Percentiles rank a stretch among this genome's conserved stretches.
These are phyloP conservation scores for Urochloa ruziziensis DNA, from an alignment of 176 grass and related monocot genomes.

Conservation along the genomic window DNA sequence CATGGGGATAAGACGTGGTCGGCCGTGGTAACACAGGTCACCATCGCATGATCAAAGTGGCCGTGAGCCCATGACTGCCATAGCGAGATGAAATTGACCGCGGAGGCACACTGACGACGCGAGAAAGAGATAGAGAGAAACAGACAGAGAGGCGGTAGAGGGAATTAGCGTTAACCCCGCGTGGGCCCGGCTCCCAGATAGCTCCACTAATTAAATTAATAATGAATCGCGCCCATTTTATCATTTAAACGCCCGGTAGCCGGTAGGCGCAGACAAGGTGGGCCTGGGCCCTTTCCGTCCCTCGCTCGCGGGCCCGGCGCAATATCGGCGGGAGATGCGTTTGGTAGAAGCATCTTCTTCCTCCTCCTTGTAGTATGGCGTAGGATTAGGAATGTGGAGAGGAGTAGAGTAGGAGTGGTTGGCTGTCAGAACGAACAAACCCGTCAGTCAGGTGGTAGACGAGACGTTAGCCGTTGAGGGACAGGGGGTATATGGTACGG, in stretches of 20 bases:
- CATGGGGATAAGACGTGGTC: conserved; percentile 37
- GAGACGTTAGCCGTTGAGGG: neutral
- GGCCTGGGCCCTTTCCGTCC: neutral
- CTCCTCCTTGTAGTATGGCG: neutral
- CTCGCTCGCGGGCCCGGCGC: neutral
- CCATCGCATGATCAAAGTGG: neutral
- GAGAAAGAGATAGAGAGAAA: neutral
- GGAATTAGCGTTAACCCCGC: conserved; percentile 21
- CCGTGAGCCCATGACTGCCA: neutral
- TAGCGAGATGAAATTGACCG: neutral
- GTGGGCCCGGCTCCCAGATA: neutral
- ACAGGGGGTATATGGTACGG: neutral
- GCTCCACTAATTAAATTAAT: neutral
- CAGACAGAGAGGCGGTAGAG: neutral
- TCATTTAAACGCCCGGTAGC: no score
- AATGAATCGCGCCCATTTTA: neutral
- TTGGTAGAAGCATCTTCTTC: conserved; percentile 12
- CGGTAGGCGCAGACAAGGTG: conserved; percentile 28
- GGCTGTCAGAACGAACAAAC: conserved; percentile 5
- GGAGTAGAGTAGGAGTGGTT: neutral
- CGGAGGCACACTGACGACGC: neutral
- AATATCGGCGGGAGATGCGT: neutral
- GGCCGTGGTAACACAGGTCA: conserved; percentile 17
- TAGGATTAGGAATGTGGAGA: neutral
- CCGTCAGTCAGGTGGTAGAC: neutral